Evolutionary conservation across 495 filamentous ascomycete species (phyloP), one percentile per base, ranked within the genome.

Genomic region (Xylaria flabelliformis): DNA sequence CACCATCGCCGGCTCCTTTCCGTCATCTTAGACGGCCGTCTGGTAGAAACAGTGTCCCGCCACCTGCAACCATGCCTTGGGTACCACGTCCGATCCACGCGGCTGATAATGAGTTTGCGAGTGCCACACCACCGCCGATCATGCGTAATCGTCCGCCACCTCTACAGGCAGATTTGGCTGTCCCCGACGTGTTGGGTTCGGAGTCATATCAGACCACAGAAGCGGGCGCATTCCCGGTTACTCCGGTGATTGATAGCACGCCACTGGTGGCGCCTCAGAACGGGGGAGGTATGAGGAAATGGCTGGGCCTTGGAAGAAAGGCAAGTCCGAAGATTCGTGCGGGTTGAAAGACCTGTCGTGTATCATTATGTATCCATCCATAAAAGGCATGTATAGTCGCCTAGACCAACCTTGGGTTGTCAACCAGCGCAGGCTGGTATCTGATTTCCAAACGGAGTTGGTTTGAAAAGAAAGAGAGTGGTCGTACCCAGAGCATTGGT

Each of bases 101-200:
- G 7, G 66, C 71, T 4, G 82, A 80, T 6, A 80, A 82, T 17
- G 68, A 75, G 26, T 62, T 76, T 4, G 72, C 76, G 4, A 80
- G 83, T 12, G 82, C 83, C 17, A 85, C 84, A 12, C 84, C 84
- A 34, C 83, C 84, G 4, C 84, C 84, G 0, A 86, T 86, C 59
- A 64, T 80, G 70, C 79, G 83, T 15, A 85, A 76, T 61, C 84
- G 79, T 36, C 75, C 67, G 7, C 69, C 64, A 12, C 67, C 63
- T 9, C 70, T 76, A 8, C 62, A 69, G 4, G 75, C 76, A 3
- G 71, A 74, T 39, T 69, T 77, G 12, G 76, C 78, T 17, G 74
- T 72, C 8, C 73, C 65, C 0, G 72, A 75, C 2, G 39, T 29
- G 39, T 15, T 39, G 15, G 42, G 46, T n/a, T 61, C 48, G 48